Percentiles rank a stretch among this genome's conserved stretches.
phyloP scores from a whole-genome alignment of 2,329 filamentous ascomycete genomes.

The Phyllosticta capitalensis region DNA sequence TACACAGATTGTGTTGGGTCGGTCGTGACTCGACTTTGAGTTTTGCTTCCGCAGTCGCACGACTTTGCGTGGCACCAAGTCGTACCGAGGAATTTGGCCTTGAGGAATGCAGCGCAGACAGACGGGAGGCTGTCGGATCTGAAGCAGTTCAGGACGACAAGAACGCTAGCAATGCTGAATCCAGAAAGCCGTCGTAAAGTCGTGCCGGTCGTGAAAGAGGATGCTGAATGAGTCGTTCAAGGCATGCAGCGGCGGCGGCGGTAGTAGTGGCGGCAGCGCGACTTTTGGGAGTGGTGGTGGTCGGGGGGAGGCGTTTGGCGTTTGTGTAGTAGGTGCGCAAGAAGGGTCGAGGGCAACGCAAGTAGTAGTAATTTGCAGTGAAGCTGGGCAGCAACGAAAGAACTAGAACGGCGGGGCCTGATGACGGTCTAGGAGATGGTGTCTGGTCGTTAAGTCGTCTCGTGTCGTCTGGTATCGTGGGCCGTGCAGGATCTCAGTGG shows the following conservation, averaged over 20 bases:
- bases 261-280: not conserved
- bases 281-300: slow-evolving; percentile 1
- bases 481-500: slow-evolving; percentile 7
- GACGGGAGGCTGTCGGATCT: slow-evolving; percentile 1
- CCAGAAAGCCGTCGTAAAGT: slow-evolving; percentile 31
- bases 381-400: slow-evolving; percentile 10
- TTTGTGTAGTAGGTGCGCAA: slow-evolving; percentile 8
- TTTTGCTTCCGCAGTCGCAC: slow-evolving; percentile 15
- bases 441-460: slow-evolving; percentile 11
- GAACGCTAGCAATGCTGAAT: slow-evolving; percentile 32
- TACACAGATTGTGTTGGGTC: slow-evolving; percentile 7
- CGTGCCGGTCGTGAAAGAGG: slow-evolving; percentile 31
- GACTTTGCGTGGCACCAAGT: slow-evolving; percentile 17
- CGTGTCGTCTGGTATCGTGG: not conserved
- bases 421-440: slow-evolving; percentile 9
- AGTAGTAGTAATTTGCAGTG: slow-evolving; percentile 2
- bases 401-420: slow-evolving; percentile 2
- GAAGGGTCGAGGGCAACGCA: slow-evolving; percentile 4
- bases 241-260: slow-evolving; percentile 9
- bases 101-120: slow-evolving; percentile 12
- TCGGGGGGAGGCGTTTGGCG: slow-evolving; percentile 6
- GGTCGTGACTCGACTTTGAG: slow-evolving; percentile 15
- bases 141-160: slow-evolving; percentile 16
- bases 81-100: slow-evolving; percentile 14
- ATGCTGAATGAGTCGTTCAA: slow-evolving; percentile 21